Conservation (phyloP, 345 rosid species). For the Salix brachista region DNA sequence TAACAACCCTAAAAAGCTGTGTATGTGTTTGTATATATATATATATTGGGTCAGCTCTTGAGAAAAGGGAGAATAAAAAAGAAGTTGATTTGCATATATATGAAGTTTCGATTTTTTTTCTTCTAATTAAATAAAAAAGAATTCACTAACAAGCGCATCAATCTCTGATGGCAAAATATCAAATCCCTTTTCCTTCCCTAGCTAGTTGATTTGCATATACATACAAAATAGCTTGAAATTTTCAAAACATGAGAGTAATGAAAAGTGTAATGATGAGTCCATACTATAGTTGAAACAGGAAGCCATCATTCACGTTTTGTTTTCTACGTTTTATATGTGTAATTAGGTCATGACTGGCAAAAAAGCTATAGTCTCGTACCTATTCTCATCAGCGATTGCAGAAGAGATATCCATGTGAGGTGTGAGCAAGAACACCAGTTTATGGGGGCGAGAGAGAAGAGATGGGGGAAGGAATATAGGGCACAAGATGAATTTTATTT, state of each 20-base stretch:
- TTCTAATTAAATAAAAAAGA: no score
- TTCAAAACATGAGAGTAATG: no score
- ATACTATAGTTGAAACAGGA: not conserved
- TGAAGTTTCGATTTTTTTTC: no score
- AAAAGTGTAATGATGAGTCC: not conserved
- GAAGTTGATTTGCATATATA: no score
- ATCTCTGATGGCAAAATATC: no score
- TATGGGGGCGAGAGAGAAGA: no score
- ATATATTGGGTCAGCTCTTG: not conserved
- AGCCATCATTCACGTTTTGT: not conserved
- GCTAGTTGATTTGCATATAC: no score
- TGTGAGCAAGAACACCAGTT: not conserved
- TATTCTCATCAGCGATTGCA: not conserved
- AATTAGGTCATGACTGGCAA: not conserved
- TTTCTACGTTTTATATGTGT: not conserved
- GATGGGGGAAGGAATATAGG: not conserved
- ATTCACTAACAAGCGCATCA: no score
- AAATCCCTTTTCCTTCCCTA: no score
- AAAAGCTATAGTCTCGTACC: not conserved
- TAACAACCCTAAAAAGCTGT: not conserved
- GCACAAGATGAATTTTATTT: not conserved
- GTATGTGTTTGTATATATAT: no score
- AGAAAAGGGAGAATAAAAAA: not conserved
- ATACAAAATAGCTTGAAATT: no score
- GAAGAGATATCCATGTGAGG: not conserved